Conservation (phyloP, 2,329 filamentous ascomycete species). For the Alternaria sp. region DNA sequence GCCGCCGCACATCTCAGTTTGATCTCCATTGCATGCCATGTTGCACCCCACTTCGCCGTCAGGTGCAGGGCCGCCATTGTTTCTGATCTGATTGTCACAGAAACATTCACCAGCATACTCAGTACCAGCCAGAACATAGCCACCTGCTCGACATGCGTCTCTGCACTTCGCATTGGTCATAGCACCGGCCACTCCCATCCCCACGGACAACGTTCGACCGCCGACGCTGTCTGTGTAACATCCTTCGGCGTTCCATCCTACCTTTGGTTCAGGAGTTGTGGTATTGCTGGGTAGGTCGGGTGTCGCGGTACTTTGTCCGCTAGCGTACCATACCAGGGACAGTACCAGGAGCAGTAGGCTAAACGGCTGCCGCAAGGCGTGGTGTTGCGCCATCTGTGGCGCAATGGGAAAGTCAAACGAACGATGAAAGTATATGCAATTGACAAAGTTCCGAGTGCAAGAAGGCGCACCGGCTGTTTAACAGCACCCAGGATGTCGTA, state of each 20-base stretch:
- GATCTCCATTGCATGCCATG: conserved; percentile 32
- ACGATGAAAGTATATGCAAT: not conserved
- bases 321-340: conserved; percentile 5
- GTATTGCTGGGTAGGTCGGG: conserved; percentile 26
- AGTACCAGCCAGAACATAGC: conserved; percentile 30
- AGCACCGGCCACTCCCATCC: conserved; percentile 22
- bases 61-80: conserved; percentile 31
- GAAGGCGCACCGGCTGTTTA: conserved; percentile 4
- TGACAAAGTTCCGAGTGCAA: conserved; percentile 2
- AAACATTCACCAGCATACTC: conserved; percentile 38
- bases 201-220: conserved; percentile 26
- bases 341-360: conserved; percentile 8
- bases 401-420: conserved; percentile 3
- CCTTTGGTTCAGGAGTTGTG: conserved; percentile 21
- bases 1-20: conserved; percentile 36
- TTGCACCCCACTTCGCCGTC: conserved; percentile 54
- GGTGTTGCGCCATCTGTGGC: conserved; percentile 7
- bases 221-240: conserved; percentile 34
- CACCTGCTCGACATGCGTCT: conserved; percentile 27
- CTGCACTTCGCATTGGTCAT: conserved; percentile 38
- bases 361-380: conserved; percentile 2
- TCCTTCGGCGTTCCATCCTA: conserved; percentile 32
- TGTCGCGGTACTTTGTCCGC: conserved; percentile 6
- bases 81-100: conserved; percentile 31
- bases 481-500: not conserved